Conservation (phyloP, 495 filamentous ascomycete genomes). For the Annulohypoxylon moriforme region DNA sequence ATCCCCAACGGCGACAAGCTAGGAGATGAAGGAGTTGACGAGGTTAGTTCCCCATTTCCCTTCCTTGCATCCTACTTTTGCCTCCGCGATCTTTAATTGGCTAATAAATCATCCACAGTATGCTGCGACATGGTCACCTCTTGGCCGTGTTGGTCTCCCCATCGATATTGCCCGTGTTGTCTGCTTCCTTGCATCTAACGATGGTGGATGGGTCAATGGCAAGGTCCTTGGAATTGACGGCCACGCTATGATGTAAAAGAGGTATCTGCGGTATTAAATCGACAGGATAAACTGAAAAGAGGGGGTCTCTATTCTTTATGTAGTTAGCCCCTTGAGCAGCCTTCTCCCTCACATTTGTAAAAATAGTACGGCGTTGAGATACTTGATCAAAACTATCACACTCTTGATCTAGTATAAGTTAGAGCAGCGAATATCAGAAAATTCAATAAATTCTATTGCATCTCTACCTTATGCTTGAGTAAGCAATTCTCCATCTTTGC, state of each 20-base stretch:
- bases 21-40: slow-evolving; percentile 51
- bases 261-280: background rate
- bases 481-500: no score
- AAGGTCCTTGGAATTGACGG: slow-evolving; percentile 64
- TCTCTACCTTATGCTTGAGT: no score
- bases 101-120: slow-evolving; percentile 46
- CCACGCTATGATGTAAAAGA: slow-evolving; percentile 59
- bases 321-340: background rate
- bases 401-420: background rate
- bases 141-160: slow-evolving; percentile 70
- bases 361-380: background rate
- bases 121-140: slow-evolving; percentile 67
- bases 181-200: slow-evolving; percentile 71
- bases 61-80: background rate
- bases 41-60: slow-evolving; percentile 25
- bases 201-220: slow-evolving; percentile 75
- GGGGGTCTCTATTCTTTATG: no score
- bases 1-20: slow-evolving; percentile 67
- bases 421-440: background rate
- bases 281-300: background rate
- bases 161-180: slow-evolving; percentile 74
- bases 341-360: background rate
- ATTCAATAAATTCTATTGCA: no score
- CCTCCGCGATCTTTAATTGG: background rate
- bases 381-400: background rate